Percentiles rank a stretch among this genome's conserved stretches.
Conservation (phyloP, 2,329 filamentous ascomycete species). For the Chaetomium strumarium region DNA sequence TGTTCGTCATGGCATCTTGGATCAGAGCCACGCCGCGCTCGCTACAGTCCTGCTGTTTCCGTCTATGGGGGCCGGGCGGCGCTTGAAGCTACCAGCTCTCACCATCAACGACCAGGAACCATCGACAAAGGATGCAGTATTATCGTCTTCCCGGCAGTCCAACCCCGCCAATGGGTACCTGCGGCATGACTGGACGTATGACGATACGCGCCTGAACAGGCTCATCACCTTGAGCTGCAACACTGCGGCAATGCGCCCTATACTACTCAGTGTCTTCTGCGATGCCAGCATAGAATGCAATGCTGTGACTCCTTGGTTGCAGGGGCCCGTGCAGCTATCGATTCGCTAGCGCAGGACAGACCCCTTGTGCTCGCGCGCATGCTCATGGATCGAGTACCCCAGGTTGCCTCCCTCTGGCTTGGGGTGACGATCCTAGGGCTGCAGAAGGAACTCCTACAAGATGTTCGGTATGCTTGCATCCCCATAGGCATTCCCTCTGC, state of each 20-base stretch:
- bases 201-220: constrained; percentile 14
- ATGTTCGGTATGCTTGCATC: constrained; percentile 24
- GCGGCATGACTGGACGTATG: not conserved
- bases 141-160: not conserved
- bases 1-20: constrained; percentile 17
- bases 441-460: constrained; percentile 11
- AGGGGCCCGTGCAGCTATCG: constrained; percentile 26
- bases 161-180: not conserved
- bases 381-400: constrained; percentile 24
- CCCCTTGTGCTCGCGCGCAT: constrained; percentile 22
- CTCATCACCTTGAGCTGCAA: constrained; percentile 21
- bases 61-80: constrained; percentile 5
- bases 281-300: constrained; percentile 28
- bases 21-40: constrained; percentile 24
- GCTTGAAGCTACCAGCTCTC: constrained; percentile 13
- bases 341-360: constrained; percentile 7
- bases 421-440: constrained; percentile 23
- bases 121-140: not conserved
- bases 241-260: constrained; percentile 20
- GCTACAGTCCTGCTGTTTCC: constrained; percentile 25
- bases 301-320: constrained; percentile 27
- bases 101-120: not conserved
- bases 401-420: constrained; percentile 27
- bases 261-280: constrained; percentile 28
- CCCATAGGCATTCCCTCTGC: constrained; percentile 27